These are phyloP conservation scores for Neoarthrinium moseri DNA, from an alignment of 2,329 filamentous ascomycete genomes.

Conservation along the genomic window DNA sequence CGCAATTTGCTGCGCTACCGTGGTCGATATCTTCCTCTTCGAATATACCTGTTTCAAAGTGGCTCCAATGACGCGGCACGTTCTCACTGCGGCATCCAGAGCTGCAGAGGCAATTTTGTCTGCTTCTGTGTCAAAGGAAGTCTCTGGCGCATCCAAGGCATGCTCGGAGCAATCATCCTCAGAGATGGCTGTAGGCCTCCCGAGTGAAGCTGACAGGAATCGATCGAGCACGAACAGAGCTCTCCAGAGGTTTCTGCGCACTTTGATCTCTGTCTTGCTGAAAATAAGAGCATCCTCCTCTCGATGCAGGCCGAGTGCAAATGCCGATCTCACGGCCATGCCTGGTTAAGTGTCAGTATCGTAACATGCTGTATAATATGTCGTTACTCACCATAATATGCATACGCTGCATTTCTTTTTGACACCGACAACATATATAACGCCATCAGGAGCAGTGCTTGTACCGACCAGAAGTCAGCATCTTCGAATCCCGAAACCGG, in stretches of 20 bases:
- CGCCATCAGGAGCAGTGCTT: slow-evolving; percentile 62
- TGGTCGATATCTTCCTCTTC: slow-evolving; percentile 55
- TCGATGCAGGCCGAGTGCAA: slow-evolving; percentile 61
- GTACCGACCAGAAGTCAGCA: slow-evolving; percentile 63
- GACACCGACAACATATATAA: slow-evolving; percentile 62
- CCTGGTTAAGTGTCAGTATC: slow-evolving; percentile 33
- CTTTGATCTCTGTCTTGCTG: slow-evolving; percentile 38
- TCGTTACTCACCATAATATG: slow-evolving; percentile 50
- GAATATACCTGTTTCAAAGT: slow-evolving; percentile 62
- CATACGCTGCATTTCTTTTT: slow-evolving; percentile 62
- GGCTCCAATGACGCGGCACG: slow-evolving; percentile 55
- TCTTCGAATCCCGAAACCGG: slow-evolving; percentile 54
- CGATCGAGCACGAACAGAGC: slow-evolving; percentile 65
- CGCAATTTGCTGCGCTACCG: slow-evolving; percentile 56
- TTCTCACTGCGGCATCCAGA: slow-evolving; percentile 56
- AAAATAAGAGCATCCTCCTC: slow-evolving; percentile 59
- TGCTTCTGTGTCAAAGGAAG: slow-evolving; percentile 6
- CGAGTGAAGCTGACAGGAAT: slow-evolving; percentile 61
- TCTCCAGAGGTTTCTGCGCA: slow-evolving; percentile 60
- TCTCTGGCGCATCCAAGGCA: slow-evolving; percentile 29
- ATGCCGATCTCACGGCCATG: slow-evolving; percentile 63
- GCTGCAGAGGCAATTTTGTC: slow-evolving; percentile 27
- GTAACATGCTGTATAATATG: not conserved
- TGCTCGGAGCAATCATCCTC: slow-evolving; percentile 61
- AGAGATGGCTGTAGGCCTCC: slow-evolving; percentile 59